Conservation (phyloP, 768 basidiomycete species). For the Polyporus arcularius region DNA sequence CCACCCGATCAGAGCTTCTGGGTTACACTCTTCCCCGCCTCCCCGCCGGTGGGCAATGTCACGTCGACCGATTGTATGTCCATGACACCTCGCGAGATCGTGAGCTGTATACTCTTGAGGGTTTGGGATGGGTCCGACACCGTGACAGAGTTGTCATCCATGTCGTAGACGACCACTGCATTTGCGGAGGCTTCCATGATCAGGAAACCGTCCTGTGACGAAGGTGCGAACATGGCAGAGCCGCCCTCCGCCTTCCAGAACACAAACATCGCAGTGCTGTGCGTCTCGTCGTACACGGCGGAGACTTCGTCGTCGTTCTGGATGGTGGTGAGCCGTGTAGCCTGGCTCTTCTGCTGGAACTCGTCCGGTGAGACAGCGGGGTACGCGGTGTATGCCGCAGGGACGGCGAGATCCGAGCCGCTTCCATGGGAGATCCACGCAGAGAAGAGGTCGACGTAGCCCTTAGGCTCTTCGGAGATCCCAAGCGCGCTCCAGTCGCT, state of each 20-base stretch:
- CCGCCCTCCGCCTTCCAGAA: slow-evolving; percentile 59
- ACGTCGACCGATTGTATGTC: slow-evolving; percentile 35
- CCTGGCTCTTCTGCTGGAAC: slow-evolving; percentile 42
- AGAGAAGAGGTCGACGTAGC: slow-evolving; percentile 62
- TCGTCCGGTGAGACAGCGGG: slow-evolving; percentile 46
- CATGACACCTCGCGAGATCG: slow-evolving; percentile 28
- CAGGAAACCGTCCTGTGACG: slow-evolving; percentile 31
- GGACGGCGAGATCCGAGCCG: slow-evolving; percentile 22
- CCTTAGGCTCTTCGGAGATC: slow-evolving; percentile 58
- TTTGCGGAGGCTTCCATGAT: slow-evolving; percentile 42
- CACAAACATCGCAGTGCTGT: slow-evolving; percentile 47
- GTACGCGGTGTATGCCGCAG: slow-evolving; percentile 55
- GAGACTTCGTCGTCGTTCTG: slow-evolving; percentile 51
- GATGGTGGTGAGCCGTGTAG: slow-evolving; percentile 36
- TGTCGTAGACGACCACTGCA: slow-evolving; percentile 44
- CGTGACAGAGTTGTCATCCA: slow-evolving; percentile 45
- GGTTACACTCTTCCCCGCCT: slow-evolving; percentile 51
- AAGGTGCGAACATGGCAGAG: slow-evolving; percentile 36
- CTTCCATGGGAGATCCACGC: slow-evolving; percentile 57
- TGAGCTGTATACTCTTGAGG: slow-evolving; percentile 38
- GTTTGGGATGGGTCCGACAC: slow-evolving; percentile 71
- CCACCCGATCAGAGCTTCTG: slow-evolving; percentile 17
- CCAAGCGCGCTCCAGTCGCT: slow-evolving; percentile 67
- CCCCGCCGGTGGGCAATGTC: slow-evolving; percentile 46
- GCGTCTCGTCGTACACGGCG: slow-evolving; percentile 47